A percentile compares a stretch with the other conserved stretches of the same genome.
These are phyloP conservation scores for Didymosphaeria variabile DNA, from an alignment of 2,329 filamentous ascomycete genomes.

Conservation along the genomic window DNA sequence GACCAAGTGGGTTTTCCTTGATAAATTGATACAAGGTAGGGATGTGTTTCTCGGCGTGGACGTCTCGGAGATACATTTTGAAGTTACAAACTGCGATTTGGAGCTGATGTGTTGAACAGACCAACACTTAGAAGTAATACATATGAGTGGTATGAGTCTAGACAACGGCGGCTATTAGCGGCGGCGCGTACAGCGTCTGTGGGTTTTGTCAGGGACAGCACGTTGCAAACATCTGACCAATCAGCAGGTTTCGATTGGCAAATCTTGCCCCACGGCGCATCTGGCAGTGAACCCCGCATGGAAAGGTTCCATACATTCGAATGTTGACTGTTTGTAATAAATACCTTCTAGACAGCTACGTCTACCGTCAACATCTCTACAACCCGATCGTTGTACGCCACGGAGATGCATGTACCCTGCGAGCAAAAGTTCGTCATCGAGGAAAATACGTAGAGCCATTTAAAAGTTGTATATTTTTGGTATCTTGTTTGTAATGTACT, in stretches of 20 bases:
- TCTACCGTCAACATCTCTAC: too few relatives aligned
- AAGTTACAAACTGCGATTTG: neutral
- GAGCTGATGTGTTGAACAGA: neutral
- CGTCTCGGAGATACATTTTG: conserved; percentile 63
- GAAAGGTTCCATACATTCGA: too few relatives aligned
- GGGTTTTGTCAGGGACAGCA: neutral
- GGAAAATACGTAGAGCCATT: neutral
- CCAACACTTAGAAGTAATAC: neutral
- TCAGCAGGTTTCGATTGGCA: neutral
- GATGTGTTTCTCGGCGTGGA: conserved; percentile 59
- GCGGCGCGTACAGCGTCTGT: conserved; percentile 1
- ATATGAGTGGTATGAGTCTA: neutral
- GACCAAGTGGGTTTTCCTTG: conserved; percentile 67
- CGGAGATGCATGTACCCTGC: too few relatives aligned
- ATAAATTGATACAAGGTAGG: conserved; percentile 65
- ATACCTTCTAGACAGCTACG: neutral
- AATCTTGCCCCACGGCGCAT: neutral
- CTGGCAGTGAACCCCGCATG: neutral
- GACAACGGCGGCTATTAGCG: conserved; percentile 2
- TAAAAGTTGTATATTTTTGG: neutral
- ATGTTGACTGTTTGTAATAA: neutral
- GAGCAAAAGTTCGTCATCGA: neutral
- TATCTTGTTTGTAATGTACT: neutral
- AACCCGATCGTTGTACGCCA: too few relatives aligned
- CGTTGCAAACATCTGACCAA: neutral